Base-by-base conservation (phyloP, 306 rosid genomes). In the Elaeagnus macrophylla region DNA sequence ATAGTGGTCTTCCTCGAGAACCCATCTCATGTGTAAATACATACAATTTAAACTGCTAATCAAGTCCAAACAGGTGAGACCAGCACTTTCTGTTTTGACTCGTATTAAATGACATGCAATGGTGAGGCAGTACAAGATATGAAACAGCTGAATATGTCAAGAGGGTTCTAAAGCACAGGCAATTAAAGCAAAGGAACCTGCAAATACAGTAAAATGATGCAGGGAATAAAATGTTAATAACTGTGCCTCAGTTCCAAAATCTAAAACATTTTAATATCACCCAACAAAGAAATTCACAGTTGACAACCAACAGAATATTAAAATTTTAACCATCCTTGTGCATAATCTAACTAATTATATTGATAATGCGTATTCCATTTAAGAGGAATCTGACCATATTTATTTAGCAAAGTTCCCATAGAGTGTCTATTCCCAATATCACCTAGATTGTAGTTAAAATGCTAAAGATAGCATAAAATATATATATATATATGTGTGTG, bases 1-100 rank as follows among this genome's bases (percentile, higher is more conserved):
- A 87, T 65, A 91, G 57, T 52, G 52, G 77, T 76, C 76, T 80
- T 87, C 86, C 96, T 78, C 95, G 82, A 64, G 89, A 86, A 80
- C 91, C 99, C 99, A 91, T 91, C 77, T 84, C 84, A 84, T 75
- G 80, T 78, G 83, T 77, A 84, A 81, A 80, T 69, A 84, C 77
- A 80, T 84, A 77, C 75, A 84, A 81, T 55, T 82, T 65, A 76
- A 63, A 67, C 50, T 42, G 38, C 53, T 64, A 57, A 56, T 2
- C 47, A 62, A 39, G 66, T 66, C 48, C 67, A 55, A 60, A 14
- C 49, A n/a, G 17, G 37, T 12, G 37, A 32, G 17, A 19, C 55
- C 42, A 49, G 35, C n/a, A 39, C 43, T 68, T 59, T 46, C 67
- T 40, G 72, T 54, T 70, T 54, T 66, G 64, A 59, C 70, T 54